Conservation (phyloP, 73 alveolate genomes). For the Effrenium voratum region DNA sequence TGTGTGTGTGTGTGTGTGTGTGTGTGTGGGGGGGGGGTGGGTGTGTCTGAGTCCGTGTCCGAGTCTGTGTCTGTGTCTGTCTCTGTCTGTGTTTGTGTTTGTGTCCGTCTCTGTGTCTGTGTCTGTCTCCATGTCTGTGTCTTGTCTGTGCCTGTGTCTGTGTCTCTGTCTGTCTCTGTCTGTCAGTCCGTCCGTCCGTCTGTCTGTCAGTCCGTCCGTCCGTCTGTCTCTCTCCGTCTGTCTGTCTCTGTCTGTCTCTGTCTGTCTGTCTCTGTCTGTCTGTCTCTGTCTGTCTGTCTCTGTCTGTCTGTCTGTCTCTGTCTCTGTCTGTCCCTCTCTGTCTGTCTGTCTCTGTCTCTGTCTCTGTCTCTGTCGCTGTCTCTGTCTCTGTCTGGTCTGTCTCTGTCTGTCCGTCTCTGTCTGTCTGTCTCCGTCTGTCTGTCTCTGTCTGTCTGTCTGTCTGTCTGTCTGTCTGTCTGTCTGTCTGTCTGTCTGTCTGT, state of each 20-base stretch:
- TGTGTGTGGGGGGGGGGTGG: no score
- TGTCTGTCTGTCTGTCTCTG: neutral
- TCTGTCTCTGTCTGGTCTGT: neutral
- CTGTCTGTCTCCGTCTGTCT: neutral
- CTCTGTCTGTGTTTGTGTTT: no score
- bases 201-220: neutral
- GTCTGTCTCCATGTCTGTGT: no score
- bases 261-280: neutral
- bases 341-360: neutral
- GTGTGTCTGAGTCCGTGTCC: no score
- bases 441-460: neutral
- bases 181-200: constrained; percentile 1
- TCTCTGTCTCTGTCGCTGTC: neutral
- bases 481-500: neutral
- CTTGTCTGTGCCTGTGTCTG: no score
- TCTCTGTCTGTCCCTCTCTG: neutral
- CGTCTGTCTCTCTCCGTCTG: neutral
- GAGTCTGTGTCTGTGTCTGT: no score
- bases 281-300: neutral
- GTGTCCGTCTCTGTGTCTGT: no score
- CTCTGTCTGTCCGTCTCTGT: neutral
- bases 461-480: neutral
- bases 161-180: no score
- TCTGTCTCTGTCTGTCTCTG: neutral
- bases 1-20: no score